Conservation (phyloP, 257 asterid species). For the Rehmannia glutinosa region DNA sequence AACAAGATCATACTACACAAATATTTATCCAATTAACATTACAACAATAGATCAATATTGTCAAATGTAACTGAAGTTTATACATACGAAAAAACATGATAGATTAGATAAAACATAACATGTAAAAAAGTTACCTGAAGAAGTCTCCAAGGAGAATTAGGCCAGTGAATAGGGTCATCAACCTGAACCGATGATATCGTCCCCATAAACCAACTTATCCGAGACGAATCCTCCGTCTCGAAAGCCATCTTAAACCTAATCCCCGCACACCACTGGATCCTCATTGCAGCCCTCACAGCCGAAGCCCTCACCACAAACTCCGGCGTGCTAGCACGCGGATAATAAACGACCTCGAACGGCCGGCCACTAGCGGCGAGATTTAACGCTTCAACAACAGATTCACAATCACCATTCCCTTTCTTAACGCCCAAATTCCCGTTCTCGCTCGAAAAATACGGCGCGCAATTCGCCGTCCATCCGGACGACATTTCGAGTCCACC, state of each 20-base stretch:
- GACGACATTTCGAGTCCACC: constrained; percentile 34
- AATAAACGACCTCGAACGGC: constrained; percentile 49
- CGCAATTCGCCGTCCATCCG: not conserved
- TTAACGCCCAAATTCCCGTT: too few relatives aligned
- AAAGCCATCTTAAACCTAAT: constrained; percentile 73
- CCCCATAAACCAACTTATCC: constrained; percentile 76
- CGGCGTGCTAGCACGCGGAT: constrained; percentile 55
- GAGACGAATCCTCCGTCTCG: constrained; percentile 61
- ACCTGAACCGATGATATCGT: constrained; percentile 51
- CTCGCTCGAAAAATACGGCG: not conserved
- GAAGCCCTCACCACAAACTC: constrained; percentile 62
- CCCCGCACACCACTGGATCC: constrained; percentile 50
- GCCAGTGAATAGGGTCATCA: constrained; percentile 51
- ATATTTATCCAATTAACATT: not conserved
- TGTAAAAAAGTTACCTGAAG: constrained; percentile 38
- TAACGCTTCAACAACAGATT: not conserved
- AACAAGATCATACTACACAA: too few relatives aligned
- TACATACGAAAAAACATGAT: too few relatives aligned
- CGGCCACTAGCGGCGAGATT: constrained; percentile 39
- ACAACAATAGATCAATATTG: too few relatives aligned
- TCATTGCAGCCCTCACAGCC: constrained; percentile 45
- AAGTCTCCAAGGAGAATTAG: constrained; percentile 72
- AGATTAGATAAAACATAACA: not conserved
- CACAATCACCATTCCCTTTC: not conserved
- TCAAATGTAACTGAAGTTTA: too few relatives aligned